Conservation (phyloP, 176 grass and related monocot genomes). For the Musa beccarii region DNA sequence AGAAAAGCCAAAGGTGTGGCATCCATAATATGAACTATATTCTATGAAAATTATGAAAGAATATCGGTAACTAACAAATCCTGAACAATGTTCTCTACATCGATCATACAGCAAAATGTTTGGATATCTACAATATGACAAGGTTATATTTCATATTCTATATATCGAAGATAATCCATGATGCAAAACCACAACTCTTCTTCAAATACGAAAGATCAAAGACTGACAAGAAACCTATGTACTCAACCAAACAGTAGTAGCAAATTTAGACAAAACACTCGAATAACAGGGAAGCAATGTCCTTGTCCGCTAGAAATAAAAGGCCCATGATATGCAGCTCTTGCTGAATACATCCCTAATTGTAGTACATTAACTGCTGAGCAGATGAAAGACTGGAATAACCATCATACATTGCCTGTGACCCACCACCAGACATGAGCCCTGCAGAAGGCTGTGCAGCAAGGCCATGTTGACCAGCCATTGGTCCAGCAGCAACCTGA, state of each 20-base stretch:
- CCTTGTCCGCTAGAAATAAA: background rate
- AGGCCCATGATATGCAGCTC: background rate
- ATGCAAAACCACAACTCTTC: background rate
- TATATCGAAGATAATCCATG: background rate
- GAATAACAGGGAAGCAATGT: background rate
- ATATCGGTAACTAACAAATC: background rate
- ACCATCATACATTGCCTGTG: conserved; percentile 56
- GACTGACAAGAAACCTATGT: background rate
- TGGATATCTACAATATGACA: background rate
- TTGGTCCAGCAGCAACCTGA: conserved; percentile 45
- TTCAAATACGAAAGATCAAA: background rate
- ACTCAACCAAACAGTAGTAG: background rate
- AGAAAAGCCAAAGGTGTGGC: too few relatives aligned
- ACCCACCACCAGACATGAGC: conserved; percentile 45
- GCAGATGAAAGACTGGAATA: conserved; percentile 58
- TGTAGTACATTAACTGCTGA: conserved; percentile 80
- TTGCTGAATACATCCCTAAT: conserved; percentile 50
- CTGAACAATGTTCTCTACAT: background rate
- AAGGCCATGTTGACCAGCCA: conserved; percentile 57
- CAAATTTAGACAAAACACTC: background rate
- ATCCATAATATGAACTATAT: too few relatives aligned
- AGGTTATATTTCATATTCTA: background rate
- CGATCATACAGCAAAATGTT: background rate
- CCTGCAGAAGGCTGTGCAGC: conserved; percentile 55
- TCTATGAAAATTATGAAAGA: too few relatives aligned